Evolutionary conservation across 495 filamentous ascomycete genomes (phyloP), one percentile per base, ranked within the genome.

Genomic region (Hypoxylon perforatum): DNA sequence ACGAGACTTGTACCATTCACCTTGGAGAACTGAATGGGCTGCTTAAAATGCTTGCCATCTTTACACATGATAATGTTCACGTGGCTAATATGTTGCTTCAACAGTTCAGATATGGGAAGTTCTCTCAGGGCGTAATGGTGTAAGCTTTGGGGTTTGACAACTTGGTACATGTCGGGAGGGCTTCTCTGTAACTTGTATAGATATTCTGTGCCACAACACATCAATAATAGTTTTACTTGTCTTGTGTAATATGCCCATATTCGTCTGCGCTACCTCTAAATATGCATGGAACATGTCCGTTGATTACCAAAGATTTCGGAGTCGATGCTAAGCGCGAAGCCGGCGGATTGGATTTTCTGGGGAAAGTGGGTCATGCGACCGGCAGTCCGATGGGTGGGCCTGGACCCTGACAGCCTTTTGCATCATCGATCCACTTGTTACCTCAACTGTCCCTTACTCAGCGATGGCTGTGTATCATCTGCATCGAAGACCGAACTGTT

Each of bases 11-110:
- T 49, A 53, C 57, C 81, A 86, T 90, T 91, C 91, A 94, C 90
- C 90, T 96, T 94, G 91, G 92, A 94, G 92, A 96, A 90, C 92
- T 96, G 92, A 96, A 82, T 73, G 67, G 65, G 70, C 69, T 59
- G 57, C 44, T 57, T 59, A n/a, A 45, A 57, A 42, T 63, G 38
- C 56, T 63, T 35, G 72, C 57, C 0, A 14, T 53, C 51, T 19
- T 38, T 23, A 47, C 50, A 12, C 28, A 58, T 59, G 69, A 23
- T 30, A 28, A 17, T n/a, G 19, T 35, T 14, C 10, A 38, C 11
- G n/a, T 19, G 4, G 52, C 64, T 64, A 19, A 71, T 50, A 17
- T 49, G 41, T 12, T 25, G 46, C 23, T 38, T 10, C 9, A 38
- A n/a, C 7, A 38, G 9, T 38, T 38, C 3, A 38, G 14, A 38